A percentile compares a stretch with the other conserved stretches of the same genome.
These are phyloP conservation scores for Anethum foeniculum DNA, from an alignment of 140 eudicot genomes.

Conservation along the genomic window DNA sequence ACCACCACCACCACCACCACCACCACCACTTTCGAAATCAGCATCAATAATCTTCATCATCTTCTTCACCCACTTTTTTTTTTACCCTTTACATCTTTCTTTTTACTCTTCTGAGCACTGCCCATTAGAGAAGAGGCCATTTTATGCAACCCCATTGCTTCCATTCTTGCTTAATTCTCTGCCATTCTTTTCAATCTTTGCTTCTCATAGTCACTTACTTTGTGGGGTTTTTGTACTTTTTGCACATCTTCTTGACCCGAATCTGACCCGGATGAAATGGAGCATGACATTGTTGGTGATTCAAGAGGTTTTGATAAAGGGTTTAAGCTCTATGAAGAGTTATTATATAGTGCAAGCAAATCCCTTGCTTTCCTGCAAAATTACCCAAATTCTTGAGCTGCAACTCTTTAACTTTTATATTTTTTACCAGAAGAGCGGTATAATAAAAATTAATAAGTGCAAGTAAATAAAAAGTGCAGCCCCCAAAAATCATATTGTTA, in stretches of 20 bases:
- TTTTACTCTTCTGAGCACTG: slow-evolving; percentile 19
- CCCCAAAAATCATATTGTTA: too few relatives aligned
- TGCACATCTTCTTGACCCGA: slow-evolving; percentile 16
- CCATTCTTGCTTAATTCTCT: slow-evolving; percentile 79
- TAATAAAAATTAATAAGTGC: too few relatives aligned
- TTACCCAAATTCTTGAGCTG: too few relatives aligned
- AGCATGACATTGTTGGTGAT: slow-evolving; percentile 19
- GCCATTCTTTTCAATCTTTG: slow-evolving; percentile 66
- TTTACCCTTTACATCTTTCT: slow-evolving; percentile 36
- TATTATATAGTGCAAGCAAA: too few relatives aligned
- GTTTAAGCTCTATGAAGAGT: background rate
- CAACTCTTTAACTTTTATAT: too few relatives aligned
- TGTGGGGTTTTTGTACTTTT: slow-evolving; percentile 22
- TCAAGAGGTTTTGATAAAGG: background rate
- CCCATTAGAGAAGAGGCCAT: slow-evolving; percentile 56
- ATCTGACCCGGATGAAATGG: slow-evolving; percentile 25
- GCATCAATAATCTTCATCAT: slow-evolving; percentile 54
- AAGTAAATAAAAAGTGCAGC: too few relatives aligned
- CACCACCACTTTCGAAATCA: slow-evolving; percentile 34
- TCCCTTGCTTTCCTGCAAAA: too few relatives aligned
- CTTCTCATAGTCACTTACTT: slow-evolving; percentile 58
- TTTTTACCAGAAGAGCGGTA: too few relatives aligned
- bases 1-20: too few relatives aligned
- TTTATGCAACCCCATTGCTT: slow-evolving; percentile 64
- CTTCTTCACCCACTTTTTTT: slow-evolving; percentile 46